These are phyloP conservation scores for Purpureocillium lavendulum DNA, from an alignment of 2,329 filamentous ascomycete species.

Conservation along the genomic window DNA sequence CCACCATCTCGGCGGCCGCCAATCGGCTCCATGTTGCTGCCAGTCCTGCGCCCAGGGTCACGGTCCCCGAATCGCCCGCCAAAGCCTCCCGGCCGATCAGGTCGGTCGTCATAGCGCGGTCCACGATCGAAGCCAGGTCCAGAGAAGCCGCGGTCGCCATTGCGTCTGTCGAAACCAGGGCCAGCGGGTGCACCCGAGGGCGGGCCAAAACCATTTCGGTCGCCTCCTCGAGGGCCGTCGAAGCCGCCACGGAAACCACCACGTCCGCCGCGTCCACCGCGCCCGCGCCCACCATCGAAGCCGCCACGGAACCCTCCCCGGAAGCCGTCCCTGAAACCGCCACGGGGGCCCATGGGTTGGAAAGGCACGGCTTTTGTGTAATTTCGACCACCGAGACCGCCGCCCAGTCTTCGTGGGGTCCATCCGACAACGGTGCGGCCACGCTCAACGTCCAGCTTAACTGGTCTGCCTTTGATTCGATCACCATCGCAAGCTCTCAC, in stretches of 20 bases:
- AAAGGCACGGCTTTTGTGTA: conserved; percentile 78
- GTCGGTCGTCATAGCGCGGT: conserved; percentile 51
- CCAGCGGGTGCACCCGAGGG: conserved; percentile 54
- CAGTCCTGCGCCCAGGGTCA: conserved; percentile 41
- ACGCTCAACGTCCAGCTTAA: conserved; percentile 93
- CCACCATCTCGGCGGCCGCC: conserved; percentile 58
- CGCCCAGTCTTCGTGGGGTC: conserved; percentile 85
- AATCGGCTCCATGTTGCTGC: conserved; percentile 80
- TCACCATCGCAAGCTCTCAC: conserved; percentile 80
- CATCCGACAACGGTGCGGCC: conserved; percentile 90
- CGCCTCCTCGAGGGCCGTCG: conserved; percentile 22
- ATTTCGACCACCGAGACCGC: conserved; percentile 82
- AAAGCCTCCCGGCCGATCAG: conserved; percentile 37
- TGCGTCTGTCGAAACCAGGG: conserved; percentile 38
- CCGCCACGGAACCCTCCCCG: conserved; percentile 35
- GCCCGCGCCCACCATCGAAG: conserved; percentile 34
- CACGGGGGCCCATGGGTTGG: conserved; percentile 58
- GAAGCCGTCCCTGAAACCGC: conserved; percentile 29
- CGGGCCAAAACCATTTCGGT: conserved; percentile 41
- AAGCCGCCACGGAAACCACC: conserved; percentile 43
- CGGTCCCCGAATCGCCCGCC: conserved; percentile 24
- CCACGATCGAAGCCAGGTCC: conserved; percentile 48
- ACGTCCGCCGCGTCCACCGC: conserved; percentile 43
- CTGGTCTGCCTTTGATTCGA: conserved; percentile 82
- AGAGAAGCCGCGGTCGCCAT: conserved; percentile 32